phyloP scores from a whole-genome alignment of 2,329 filamentous ascomycete species.

The Fusarium coicis region DNA sequence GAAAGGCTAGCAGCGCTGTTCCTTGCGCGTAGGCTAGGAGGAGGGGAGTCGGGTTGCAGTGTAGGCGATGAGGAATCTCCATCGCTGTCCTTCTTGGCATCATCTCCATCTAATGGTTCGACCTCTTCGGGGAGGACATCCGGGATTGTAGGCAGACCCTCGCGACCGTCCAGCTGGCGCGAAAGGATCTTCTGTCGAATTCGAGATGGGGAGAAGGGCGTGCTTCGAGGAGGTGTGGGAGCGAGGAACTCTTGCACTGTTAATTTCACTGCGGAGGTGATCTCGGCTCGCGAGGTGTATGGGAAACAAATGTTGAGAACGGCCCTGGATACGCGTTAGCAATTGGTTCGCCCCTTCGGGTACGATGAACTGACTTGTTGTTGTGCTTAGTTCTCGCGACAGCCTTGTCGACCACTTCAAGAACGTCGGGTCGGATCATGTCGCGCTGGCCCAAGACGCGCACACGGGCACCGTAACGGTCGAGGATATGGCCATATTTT shows the following conservation, averaged over 20 bases:
- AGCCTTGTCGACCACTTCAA: constrained; percentile 87
- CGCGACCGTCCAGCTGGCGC: constrained; percentile 65
- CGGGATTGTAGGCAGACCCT: constrained; percentile 60
- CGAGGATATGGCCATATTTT: constrained; percentile 91
- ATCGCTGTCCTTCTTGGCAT: constrained; percentile 56
- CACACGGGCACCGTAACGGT: constrained; percentile 90
- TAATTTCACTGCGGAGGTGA: constrained; percentile 86
- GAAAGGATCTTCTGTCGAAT: constrained; percentile 88
- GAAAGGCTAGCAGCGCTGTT: constrained; percentile 50
- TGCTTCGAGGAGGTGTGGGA: constrained; percentile 71
- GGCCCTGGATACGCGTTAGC: constrained; percentile 52
- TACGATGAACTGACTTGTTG: constrained; percentile 67
- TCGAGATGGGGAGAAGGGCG: constrained; percentile 86
- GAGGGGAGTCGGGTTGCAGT: constrained; percentile 64
- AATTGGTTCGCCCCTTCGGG: background rate
- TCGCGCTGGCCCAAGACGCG: constrained; percentile 86
- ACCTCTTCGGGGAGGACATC: constrained; percentile 58
- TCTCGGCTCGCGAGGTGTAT: constrained; percentile 95
- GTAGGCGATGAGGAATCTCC: constrained; percentile 71
- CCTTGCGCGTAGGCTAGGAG: constrained; percentile 50
- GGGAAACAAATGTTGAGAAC: constrained; percentile 95
- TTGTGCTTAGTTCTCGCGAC: constrained; percentile 90
- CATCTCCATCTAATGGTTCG: constrained; percentile 57
- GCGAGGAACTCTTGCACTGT: constrained; percentile 89
- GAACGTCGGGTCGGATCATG: constrained; percentile 85